Evolutionary conservation across 495 filamentous ascomycete species (phyloP), one percentile per base, ranked within the genome.

Genomic region (Xylaria curta): DNA sequence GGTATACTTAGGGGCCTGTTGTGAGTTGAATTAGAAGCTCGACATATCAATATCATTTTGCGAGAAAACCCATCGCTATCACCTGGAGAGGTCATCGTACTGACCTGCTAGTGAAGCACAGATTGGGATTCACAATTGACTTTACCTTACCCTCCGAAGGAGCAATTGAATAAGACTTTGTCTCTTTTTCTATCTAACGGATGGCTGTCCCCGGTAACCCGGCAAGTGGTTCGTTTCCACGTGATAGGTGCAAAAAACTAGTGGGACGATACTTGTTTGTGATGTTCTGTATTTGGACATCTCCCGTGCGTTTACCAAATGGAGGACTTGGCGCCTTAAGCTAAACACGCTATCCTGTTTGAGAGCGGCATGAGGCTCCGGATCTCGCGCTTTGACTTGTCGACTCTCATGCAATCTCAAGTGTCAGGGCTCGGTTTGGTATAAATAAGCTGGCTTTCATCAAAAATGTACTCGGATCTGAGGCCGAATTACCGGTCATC

Each of bases 181-280:
- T n/a, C 42, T 65, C 21, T 40, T 33, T 28, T 49, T 65, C 42
- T 31, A n/a, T 5, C 38, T 6, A 26, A 7, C 62, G 62, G 42
- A 33, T 9, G 38, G 7, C 13, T 13, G 62, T 46, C 62, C 62
- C 62, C 38, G 15, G 5, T 21, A 66, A 2, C 19, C 63, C 46
- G 46, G 40, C 31, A 26, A 38, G 28, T 38, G 31, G 28, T 10
- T 36, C 33, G 24, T 59, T 62, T 15, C 42, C 24, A 53, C 26
- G 28, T 70, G 68, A 70, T 70, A 70, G 68, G 68, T 70, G 68
- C 68, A 13, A 63, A 49, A 70, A 63, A 21, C 28, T 38, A 5
- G 44, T 51, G 12, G 56, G n/a, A 51, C 12, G 28, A 3, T 1
- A 69, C 17, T 26, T 33, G 24, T 15, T 61, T 40, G 24, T 38